These are phyloP conservation scores for Candida maesae DNA, from an alignment of 805 yeast genomes.

Conservation along the genomic window DNA sequence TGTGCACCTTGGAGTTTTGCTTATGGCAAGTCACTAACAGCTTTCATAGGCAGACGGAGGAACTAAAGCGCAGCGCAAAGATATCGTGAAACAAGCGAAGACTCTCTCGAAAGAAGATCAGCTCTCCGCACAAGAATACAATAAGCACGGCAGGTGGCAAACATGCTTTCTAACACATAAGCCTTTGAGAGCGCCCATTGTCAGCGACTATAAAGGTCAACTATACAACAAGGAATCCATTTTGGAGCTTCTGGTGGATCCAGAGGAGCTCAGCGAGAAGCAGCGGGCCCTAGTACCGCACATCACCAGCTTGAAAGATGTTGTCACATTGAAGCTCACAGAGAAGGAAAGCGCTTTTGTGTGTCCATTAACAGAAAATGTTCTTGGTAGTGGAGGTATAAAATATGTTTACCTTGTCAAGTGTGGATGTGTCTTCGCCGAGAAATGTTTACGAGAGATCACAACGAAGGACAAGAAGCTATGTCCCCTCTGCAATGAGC, in stretches of 20 bases:
- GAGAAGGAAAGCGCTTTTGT: conserved; percentile 24
- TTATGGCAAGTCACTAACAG: conserved; percentile 1
- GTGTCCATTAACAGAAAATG: conserved; percentile 38
- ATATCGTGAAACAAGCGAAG: conserved; percentile 32
- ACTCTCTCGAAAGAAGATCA: conserved; percentile 8
- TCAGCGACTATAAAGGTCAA: conserved; percentile 65
- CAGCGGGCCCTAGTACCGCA: conserved; percentile 30
- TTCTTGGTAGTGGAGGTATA: conserved; percentile 33
- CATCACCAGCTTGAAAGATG: conserved; percentile 39
- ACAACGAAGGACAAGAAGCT: conserved; percentile 5
- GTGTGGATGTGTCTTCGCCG: conserved; percentile 42
- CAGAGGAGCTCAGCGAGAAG: conserved; percentile 26
- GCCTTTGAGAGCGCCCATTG: conserved; percentile 48
- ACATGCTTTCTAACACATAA: conserved; percentile 45
- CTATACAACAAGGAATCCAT: conserved; percentile 62
- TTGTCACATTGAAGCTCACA: conserved; percentile 39
- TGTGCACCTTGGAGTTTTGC: neutral
- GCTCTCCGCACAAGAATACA: conserved; percentile 25
- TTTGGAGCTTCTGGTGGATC: conserved; percentile 49
- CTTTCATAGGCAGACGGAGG: conserved; percentile 63
- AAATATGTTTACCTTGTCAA: conserved; percentile 42
- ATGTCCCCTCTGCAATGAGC: conserved; percentile 42
- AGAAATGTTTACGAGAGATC: conserved; percentile 28
- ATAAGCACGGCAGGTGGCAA: conserved; percentile 34
- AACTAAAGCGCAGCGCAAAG: conserved; percentile 56